Evolutionary conservation across 2,329 filamentous ascomycete genomes (phyloP).

Genomic region (Hymenoscyphus fraxineus): DNA sequence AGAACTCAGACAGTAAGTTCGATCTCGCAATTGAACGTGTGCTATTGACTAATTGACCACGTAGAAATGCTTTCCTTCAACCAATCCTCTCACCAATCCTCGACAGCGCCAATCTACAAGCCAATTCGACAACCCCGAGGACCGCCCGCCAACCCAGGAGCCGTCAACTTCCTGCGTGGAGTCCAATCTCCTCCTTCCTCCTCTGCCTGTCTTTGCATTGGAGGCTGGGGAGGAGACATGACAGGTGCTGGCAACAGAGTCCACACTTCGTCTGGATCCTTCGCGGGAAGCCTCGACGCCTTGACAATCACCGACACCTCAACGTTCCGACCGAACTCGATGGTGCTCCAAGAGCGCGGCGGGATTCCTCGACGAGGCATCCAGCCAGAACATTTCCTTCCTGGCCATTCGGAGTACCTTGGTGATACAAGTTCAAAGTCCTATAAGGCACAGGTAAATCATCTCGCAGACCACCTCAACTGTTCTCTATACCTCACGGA

Average conservation of each 20-base stretch:
- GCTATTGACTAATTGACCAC: not conserved
- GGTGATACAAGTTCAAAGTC: not conserved
- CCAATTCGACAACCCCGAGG: not conserved
- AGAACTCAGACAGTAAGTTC: not conserved
- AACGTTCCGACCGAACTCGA: not conserved
- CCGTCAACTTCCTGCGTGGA: conserved; percentile 1
- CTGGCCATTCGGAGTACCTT: not conserved
- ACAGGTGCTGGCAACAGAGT: not conserved
- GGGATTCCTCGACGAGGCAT: not conserved
- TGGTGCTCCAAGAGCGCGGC: not conserved
- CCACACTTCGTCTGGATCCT: not conserved
- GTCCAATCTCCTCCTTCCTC: not conserved
- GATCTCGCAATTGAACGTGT: not conserved
- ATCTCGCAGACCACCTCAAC: conserved; percentile 20
- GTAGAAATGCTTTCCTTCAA: not conserved
- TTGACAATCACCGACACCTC: not conserved
- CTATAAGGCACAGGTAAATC: conserved; percentile 5
- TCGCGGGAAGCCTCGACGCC: not conserved
- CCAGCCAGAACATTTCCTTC: not conserved
- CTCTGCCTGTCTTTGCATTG: not conserved
- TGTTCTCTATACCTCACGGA: conserved; percentile 25
- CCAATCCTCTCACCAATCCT: not conserved
- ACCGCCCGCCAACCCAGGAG: not conserved
- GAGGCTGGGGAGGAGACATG: not conserved
- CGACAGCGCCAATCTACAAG: not conserved